phyloP scores from a whole-genome alignment of 805 yeast species.

The Jamesozyma rosinii region DNA sequence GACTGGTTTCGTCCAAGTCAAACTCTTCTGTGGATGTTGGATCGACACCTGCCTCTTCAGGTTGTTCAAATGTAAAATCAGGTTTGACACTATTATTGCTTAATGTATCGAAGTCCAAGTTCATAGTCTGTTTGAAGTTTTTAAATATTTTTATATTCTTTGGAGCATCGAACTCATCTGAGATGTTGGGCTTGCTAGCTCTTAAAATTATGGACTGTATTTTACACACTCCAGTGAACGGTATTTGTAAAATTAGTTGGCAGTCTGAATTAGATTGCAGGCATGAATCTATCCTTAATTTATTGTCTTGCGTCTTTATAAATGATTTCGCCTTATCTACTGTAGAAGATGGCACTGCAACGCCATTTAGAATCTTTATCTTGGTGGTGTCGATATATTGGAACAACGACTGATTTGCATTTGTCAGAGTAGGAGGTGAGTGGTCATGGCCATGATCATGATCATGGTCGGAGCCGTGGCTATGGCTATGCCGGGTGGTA shows the following conservation, averaged over 20 bases:
- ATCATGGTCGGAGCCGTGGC: slow-evolving; percentile 30
- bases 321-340: slow-evolving; percentile 29
- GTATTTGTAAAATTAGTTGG: slow-evolving; percentile 68
- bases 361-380: slow-evolving; percentile 55
- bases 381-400: slow-evolving; percentile 50
- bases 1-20: slow-evolving; percentile 15
- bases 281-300: slow-evolving; percentile 39
- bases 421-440: slow-evolving; percentile 63
- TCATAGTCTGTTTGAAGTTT: slow-evolving; percentile 40
- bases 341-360: slow-evolving; percentile 28
- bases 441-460: slow-evolving; percentile 36
- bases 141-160: slow-evolving; percentile 60
- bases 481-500: slow-evolving; percentile 33
- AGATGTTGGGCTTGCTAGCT: slow-evolving; percentile 33
- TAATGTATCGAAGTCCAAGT: slow-evolving; percentile 62
- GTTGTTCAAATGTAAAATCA: slow-evolving; percentile 49
- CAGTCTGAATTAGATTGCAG: slow-evolving; percentile 69
- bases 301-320: slow-evolving; percentile 44
- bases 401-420: slow-evolving; percentile 56
- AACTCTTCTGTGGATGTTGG: slow-evolving; percentile 37
- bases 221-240: slow-evolving; percentile 69
- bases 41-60: slow-evolving; percentile 41
- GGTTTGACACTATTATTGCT: slow-evolving; percentile 35
- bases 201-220: slow-evolving; percentile 65
- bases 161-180: slow-evolving; percentile 52